A percentile compares a stretch with the other conserved stretches of the same genome.
phyloP scores from a whole-genome alignment of 1,139 yeast genomes.

The Hyphopichia wangnamkhiaoensis region DNA sequence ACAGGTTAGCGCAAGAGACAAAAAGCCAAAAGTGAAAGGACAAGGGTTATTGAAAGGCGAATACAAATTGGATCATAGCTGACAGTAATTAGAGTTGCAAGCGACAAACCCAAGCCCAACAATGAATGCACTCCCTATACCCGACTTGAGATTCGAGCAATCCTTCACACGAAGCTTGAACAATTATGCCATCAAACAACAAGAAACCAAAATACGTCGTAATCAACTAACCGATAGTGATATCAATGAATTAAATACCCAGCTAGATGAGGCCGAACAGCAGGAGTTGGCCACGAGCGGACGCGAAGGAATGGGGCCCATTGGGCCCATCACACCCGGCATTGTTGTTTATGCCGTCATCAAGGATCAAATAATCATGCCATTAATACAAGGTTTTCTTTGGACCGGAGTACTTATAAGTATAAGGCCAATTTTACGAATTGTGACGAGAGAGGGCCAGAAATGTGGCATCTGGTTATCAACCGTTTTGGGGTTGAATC shows the following conservation, averaged over 20 bases:
- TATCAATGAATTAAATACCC: slow-evolving; percentile 20
- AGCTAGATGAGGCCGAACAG: slow-evolving; percentile 26
- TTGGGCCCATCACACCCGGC: slow-evolving; percentile 44
- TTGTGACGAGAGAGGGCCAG: slow-evolving; percentile 33
- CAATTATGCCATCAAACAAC: slow-evolving; percentile 25
- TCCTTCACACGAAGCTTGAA: slow-evolving; percentile 54
- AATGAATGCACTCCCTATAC: slow-evolving; percentile 33
- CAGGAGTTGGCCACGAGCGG: slow-evolving; percentile 11
- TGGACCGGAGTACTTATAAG: slow-evolving; percentile 39
- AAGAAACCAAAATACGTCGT: slow-evolving; percentile 3
- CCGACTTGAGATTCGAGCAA: slow-evolving; percentile 69
- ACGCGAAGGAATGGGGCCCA: slow-evolving; percentile 18
- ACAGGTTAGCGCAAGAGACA: no score
- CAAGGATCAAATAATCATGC: slow-evolving; percentile 69
- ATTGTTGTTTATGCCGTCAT: slow-evolving; percentile 56
- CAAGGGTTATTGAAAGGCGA: no score
- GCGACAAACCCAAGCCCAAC: neutral
- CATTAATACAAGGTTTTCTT: slow-evolving; percentile 51
- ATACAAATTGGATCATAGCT: no score
- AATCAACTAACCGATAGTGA: slow-evolving; percentile 24
- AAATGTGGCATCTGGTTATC: slow-evolving; percentile 31
- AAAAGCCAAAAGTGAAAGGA: no score
- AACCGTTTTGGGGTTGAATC: slow-evolving; percentile 24
- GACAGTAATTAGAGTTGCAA: no score
- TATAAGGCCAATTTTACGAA: slow-evolving; percentile 29